These are phyloP conservation scores for Bonia amplexicaulis DNA, from an alignment of 176 grass and related monocot species.

Conservation along the genomic window DNA sequence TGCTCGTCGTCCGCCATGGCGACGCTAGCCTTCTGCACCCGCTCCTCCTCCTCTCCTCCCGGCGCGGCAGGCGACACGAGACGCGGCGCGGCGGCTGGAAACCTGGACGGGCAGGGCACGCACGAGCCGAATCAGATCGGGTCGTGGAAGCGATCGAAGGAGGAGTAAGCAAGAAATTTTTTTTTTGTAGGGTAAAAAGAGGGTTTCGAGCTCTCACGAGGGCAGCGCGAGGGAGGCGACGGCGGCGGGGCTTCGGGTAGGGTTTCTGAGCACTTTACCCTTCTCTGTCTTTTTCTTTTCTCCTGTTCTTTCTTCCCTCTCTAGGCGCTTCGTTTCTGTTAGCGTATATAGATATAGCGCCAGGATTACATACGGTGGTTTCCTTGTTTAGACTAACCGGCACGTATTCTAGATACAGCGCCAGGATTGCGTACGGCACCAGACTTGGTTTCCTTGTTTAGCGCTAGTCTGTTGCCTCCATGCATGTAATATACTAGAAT, in stretches of 20 bases:
- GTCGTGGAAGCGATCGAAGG: not conserved
- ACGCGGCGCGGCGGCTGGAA: not conserved
- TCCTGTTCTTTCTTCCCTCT: too few species aligned
- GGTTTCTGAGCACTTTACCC: not conserved
- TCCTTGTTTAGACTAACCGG: too few species aligned
- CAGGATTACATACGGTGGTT: too few species aligned
- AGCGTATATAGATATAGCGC: too few species aligned
- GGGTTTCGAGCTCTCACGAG: not conserved
- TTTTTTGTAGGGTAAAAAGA: not conserved
- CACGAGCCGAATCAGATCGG: not conserved
- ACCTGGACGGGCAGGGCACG: conserved; percentile 20
- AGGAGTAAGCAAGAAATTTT: too few species aligned
- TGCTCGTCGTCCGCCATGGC: conserved; percentile 54
- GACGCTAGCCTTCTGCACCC: conserved; percentile 2
- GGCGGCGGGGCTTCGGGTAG: not conserved
- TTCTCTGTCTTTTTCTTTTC: too few species aligned
- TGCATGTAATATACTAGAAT: too few species aligned
- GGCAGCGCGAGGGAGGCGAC: not conserved
- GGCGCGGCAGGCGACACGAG: not conserved
- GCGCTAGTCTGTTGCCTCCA: too few species aligned
- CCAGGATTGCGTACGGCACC: too few species aligned
- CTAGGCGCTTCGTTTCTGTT: too few species aligned
- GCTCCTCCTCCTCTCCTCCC: not conserved
- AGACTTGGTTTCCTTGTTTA: too few species aligned
- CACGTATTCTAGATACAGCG: too few species aligned